Evolutionary conservation across 139 green algal species (phyloP), one percentile per base, ranked within the genome.

Genomic region (Picochlorum sp.): DNA sequence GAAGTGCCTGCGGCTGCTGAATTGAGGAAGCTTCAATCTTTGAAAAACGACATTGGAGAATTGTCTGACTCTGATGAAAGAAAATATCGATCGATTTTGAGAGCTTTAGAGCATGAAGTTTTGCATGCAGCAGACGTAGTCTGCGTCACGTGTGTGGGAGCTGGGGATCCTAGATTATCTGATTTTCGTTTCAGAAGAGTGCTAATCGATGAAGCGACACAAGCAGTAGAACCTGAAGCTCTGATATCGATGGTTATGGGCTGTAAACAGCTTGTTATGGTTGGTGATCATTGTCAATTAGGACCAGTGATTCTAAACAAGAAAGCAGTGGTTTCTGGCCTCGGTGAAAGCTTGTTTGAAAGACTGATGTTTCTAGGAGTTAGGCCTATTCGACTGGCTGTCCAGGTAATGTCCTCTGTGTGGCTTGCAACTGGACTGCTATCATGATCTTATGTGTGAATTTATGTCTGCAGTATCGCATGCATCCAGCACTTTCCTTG

Each of bases 271-370:
- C 74, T 89, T 2, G 78, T 98, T 3, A 77, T 99, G 51, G 92
- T 99, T 30, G 93, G 93, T 16, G 93, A 99, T 76, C 90, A 98
- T 75, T 96, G 89, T 77, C 93, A 95, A 81, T 79, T 94, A 54
- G 86, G 86, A 3, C 90, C 94, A 18, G 87, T 98, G 47, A 91
- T 96, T 60, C 89, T 94, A 67, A 85, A 82, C 52, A 77, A 77
- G 47, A 68, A 73, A 55, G 88, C 87, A 2, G 81, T 88, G 3
- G 75, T 79, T 29, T 86, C 87, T 7, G 92, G 92, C 2, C 85
- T 99, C 16, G 77, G 59, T 50, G 84, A 95, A 71, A 90, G 75
- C 7, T 69, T 99, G 31, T 98, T 98, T 70, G 93, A 99, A 79
- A 72, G 93, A 31, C 80, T 97, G 28, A 82, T 96, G 30, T 73